A percentile compares a stretch with the other conserved stretches of the same genome.
Conservation (phyloP, 768 basidiomycete species). For the Pleurotus sapidus region DNA sequence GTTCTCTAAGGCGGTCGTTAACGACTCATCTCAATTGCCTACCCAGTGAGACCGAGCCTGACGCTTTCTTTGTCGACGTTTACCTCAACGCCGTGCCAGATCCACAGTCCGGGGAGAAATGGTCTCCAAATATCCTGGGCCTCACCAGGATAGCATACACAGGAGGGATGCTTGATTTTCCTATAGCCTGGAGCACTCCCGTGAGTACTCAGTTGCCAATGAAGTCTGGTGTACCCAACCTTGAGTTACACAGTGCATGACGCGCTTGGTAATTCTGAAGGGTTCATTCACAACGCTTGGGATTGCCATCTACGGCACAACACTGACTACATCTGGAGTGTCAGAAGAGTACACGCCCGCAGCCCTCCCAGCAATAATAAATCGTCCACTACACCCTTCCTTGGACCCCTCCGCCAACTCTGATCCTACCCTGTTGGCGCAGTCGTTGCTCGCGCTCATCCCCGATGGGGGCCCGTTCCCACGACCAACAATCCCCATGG, state of each 20-base stretch:
- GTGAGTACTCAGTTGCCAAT: conserved; percentile 31
- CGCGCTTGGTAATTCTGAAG: conserved; percentile 77
- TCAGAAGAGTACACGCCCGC: conserved; percentile 39
- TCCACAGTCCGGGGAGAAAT: conserved; percentile 39
- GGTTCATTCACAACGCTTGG: conserved; percentile 70
- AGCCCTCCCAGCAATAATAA: conserved; percentile 29
- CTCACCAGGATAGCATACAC: conserved; percentile 71
- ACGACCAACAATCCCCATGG: conserved; percentile 55
- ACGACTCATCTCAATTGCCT: conserved; percentile 10
- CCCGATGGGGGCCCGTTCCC: conserved; percentile 37
- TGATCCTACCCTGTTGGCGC: conserved; percentile 63
- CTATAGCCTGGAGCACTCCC: conserved; percentile 67
- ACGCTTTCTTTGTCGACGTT: conserved; percentile 70
- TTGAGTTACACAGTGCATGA: conserved; percentile 48
- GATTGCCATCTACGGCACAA: conserved; percentile 58
- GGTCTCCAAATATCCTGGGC: conserved; percentile 67
- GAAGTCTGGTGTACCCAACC: neutral
- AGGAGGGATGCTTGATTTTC: conserved; percentile 64
- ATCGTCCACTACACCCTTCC: conserved; percentile 40
- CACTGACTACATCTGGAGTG: conserved; percentile 31
- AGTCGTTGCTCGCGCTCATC: conserved; percentile 57
- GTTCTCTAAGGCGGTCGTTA: conserved; percentile 14
- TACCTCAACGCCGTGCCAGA: conserved; percentile 72
- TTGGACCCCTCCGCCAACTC: conserved; percentile 59
- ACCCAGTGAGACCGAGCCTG: conserved; percentile 64